phyloP scores from a whole-genome alignment of 305 asterid species.

The Rubia tinctorum region DNA sequence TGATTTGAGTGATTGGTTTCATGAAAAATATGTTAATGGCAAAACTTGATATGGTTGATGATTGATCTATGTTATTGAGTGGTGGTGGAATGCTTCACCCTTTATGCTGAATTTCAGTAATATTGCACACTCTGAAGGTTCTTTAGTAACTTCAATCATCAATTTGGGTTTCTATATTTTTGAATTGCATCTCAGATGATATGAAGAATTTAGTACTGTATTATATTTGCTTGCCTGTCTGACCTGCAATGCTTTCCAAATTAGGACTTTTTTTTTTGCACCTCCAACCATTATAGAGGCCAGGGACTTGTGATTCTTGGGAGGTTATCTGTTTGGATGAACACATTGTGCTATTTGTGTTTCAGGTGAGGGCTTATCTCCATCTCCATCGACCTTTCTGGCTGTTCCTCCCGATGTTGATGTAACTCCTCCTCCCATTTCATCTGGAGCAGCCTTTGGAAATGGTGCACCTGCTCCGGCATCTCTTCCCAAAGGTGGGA shows the following conservation, averaged over 20 bases:
- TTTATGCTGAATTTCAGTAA: neutral
- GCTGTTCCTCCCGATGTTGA: constrained; percentile 37
- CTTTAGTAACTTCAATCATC: neutral
- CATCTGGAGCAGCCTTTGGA: constrained; percentile 24
- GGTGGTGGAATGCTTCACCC: neutral
- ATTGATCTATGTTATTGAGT: too few relatives aligned
- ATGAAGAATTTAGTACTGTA: neutral
- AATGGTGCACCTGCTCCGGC: constrained; percentile 39
- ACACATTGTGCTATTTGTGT: constrained; percentile 1
- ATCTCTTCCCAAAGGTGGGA: constrained; percentile 44
- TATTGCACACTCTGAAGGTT: neutral
- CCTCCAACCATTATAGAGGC: too few relatives aligned
- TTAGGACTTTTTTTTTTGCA: neutral
- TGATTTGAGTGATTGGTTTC: constrained; percentile 12
- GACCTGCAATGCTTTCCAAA: neutral
- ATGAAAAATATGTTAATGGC: constrained; percentile 4
- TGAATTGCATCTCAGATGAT: constrained; percentile 3
- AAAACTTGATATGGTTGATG: neutral
- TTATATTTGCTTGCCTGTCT: neutral
- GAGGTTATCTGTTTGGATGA: neutral
- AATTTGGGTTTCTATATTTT: neutral
- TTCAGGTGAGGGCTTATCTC: constrained; percentile 30
- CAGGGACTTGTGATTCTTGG: neutral
- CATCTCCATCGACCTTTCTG: constrained; percentile 25
- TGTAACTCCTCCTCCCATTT: constrained; percentile 28